Conservation (phyloP, 1,284 basidiomycete genomes). For the Takashimella koratensis region DNA sequence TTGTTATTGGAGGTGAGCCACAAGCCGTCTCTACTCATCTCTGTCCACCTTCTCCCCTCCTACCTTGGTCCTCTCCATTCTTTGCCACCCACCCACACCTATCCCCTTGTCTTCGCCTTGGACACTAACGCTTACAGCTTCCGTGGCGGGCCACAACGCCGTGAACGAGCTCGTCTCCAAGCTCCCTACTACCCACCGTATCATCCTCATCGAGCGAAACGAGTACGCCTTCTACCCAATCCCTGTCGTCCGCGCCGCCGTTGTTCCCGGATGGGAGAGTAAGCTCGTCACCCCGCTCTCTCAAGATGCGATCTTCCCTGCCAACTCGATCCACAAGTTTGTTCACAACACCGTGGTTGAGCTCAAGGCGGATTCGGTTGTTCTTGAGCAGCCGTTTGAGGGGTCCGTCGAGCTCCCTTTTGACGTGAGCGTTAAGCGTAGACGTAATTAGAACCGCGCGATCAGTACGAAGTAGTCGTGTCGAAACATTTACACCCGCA, state of each 20-base stretch:
- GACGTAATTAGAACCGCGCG: no score
- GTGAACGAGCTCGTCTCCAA: constrained; percentile 41
- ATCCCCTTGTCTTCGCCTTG: background rate
- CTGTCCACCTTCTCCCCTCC: background rate
- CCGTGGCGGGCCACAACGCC: constrained; percentile 36
- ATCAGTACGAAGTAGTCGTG: no score
- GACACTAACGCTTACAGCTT: constrained; percentile 23
- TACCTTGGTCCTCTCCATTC: background rate
- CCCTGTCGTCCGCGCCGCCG: constrained; percentile 45
- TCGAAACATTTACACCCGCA: no score
- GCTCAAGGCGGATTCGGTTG: constrained; percentile 36
- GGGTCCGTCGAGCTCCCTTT: constrained; percentile 44
- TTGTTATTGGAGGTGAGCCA: constrained; percentile 39
- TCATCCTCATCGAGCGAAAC: constrained; percentile 51
- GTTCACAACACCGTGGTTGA: constrained; percentile 43
- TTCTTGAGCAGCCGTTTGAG: constrained; percentile 44
- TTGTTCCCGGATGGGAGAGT: constrained; percentile 50
- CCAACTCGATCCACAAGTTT: constrained; percentile 31
- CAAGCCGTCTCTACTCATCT: background rate
- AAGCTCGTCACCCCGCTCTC: constrained; percentile 36
- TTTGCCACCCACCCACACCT: background rate
- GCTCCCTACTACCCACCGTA: constrained; percentile 46
- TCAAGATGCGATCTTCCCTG: constrained; percentile 39
- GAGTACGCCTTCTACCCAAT: constrained; percentile 45
- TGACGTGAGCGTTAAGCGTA: constrained; percentile 45